These are phyloP conservation scores for Syzygium grande DNA, from an alignment of 345 rosid genomes.

Conservation along the genomic window DNA sequence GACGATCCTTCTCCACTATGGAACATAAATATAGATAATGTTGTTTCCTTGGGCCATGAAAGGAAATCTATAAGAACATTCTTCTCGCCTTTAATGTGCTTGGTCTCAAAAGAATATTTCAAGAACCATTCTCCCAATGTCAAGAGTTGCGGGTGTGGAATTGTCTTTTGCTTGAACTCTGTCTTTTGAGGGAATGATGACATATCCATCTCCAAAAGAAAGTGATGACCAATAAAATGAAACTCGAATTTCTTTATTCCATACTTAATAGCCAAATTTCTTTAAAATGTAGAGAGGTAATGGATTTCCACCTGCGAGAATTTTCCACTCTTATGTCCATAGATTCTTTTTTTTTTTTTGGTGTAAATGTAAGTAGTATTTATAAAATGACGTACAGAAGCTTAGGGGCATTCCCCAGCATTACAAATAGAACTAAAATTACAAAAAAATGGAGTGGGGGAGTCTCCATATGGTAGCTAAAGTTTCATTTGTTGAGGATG, in stretches of 20 bases:
- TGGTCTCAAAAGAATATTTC: neutral
- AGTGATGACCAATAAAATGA: neutral
- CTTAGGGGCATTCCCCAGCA: too few species aligned
- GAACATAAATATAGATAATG: neutral
- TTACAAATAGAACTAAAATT: too few species aligned
- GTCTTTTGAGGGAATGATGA: neutral
- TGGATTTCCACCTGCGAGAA: neutral
- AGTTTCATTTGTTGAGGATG: too few species aligned
- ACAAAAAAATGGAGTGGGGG: too few species aligned
- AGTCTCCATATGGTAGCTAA: too few species aligned
- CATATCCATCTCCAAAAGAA: neutral
- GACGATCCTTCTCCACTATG: neutral
- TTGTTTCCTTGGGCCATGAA: neutral
- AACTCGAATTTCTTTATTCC: neutral
- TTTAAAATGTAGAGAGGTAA: neutral
- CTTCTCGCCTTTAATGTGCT: neutral
- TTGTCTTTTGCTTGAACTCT: neutral
- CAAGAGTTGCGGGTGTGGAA: neutral
- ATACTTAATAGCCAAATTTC: neutral
- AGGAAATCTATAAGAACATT: neutral
- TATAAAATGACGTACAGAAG: too few species aligned
- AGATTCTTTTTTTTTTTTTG: too few species aligned
- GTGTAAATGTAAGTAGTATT: too few species aligned
- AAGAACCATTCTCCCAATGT: neutral
- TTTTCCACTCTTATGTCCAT: neutral